Percentiles rank a stretch among this genome's conserved stretches.
Evolutionary conservation across 257 asterid species (phyloP).

Genomic region (Coffea canephora): DNA sequence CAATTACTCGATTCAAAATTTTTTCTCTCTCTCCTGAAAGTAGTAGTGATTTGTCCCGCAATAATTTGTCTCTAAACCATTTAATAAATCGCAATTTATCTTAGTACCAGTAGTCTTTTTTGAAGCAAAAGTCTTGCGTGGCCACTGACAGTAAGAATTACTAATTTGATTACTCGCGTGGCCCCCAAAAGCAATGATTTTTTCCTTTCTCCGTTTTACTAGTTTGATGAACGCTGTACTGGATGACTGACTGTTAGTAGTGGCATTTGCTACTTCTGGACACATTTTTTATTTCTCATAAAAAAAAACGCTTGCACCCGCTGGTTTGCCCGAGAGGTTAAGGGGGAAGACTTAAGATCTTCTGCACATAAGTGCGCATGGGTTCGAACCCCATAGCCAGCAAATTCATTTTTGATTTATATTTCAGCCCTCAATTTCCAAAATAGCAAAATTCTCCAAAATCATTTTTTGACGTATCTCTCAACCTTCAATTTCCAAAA

Average conservation of each 20-base stretch:
- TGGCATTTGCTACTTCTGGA: too few relatives aligned
- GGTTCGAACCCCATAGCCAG: conserved; percentile 97
- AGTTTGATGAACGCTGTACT: too few relatives aligned
- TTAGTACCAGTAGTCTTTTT: too few relatives aligned
- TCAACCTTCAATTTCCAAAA: too few relatives aligned
- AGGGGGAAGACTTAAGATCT: conserved; percentile 95
- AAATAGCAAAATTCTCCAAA: too few relatives aligned
- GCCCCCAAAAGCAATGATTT: not conserved
- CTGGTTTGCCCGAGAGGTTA: conserved; percentile 97
- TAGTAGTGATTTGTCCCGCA: not conserved
- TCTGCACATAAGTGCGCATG: conserved; percentile 86
- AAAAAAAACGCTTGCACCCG: too few relatives aligned
- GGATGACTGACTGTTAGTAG: not conserved
- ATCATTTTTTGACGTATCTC: too few relatives aligned
- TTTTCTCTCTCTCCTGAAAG: too few relatives aligned
- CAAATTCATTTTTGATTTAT: conserved; percentile 17
- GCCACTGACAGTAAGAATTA: not conserved
- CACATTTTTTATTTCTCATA: too few relatives aligned
- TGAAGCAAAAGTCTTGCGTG: not conserved
- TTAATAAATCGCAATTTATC: not conserved
- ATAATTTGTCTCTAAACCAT: not conserved
- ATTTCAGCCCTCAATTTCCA: too few relatives aligned
- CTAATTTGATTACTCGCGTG: not conserved
- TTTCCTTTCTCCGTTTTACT: too few relatives aligned
- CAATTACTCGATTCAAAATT: too few relatives aligned